phyloP scores from a whole-genome alignment of 1,139 yeast species.

The Diutina scorzettiae region DNA sequence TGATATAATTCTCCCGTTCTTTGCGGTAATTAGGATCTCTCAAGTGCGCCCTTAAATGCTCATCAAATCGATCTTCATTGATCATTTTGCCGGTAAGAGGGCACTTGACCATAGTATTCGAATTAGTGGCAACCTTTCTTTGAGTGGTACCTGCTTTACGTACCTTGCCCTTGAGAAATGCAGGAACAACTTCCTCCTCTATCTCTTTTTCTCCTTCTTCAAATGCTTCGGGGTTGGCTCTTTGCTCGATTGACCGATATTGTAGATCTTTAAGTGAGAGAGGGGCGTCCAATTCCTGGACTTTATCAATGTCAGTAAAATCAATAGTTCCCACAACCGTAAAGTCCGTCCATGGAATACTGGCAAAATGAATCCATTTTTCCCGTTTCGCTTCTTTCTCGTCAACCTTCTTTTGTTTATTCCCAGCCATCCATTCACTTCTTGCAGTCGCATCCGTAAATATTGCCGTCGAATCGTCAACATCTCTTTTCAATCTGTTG shows the following conservation, averaged over 20 bases:
- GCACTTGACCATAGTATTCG: conserved; percentile 34
- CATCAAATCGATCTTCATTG: conserved; percentile 62
- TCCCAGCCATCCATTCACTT: conserved; percentile 21
- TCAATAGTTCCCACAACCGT: conserved; percentile 55
- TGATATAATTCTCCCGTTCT: conserved; percentile 54
- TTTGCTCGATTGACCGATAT: conserved; percentile 41
- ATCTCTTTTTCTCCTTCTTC: background rate
- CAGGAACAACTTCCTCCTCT: conserved; percentile 7
- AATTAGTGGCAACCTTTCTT: conserved; percentile 8
- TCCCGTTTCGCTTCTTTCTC: conserved; percentile 18
- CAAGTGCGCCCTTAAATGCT: conserved; percentile 58
- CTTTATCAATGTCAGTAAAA: conserved; percentile 56
- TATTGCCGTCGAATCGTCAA: conserved; percentile 34
- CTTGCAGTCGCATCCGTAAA: conserved; percentile 46
- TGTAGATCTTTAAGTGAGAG: conserved; percentile 47
- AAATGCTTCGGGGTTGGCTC: conserved; percentile 5
- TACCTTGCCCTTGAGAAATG: conserved; percentile 35
- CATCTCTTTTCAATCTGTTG: conserved; percentile 10
- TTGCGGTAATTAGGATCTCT: conserved; percentile 72
- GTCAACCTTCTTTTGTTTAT: conserved; percentile 22
- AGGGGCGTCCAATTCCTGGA: conserved; percentile 51
- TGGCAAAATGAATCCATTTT: conserved; percentile 38
- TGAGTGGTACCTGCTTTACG: conserved; percentile 51
- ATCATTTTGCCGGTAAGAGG: conserved; percentile 63
- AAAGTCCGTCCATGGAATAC: conserved; percentile 85